These are phyloP conservation scores for Agastache rugosa DNA, from an alignment of 257 asterid species.

Conservation along the genomic window DNA sequence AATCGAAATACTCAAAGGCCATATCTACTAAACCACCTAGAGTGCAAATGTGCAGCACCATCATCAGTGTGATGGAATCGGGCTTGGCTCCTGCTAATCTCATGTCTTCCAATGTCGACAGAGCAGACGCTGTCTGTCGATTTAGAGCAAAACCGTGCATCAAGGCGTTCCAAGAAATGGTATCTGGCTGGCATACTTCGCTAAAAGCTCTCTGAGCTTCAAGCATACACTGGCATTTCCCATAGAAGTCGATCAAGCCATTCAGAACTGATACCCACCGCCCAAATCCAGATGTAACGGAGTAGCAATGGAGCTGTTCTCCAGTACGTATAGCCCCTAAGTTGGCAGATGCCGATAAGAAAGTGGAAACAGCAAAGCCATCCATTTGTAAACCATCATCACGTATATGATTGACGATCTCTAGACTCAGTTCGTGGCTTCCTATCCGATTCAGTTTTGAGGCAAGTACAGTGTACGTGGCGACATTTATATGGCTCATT, in stretches of 20 bases:
- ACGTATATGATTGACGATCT: slow-evolving; percentile 36
- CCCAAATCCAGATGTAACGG: slow-evolving; percentile 36
- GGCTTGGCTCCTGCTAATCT: slow-evolving; percentile 38
- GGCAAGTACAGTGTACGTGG: slow-evolving; percentile 40
- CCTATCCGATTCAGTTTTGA: slow-evolving; percentile 45
- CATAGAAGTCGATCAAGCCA: slow-evolving; percentile 44
- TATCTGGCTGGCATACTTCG: slow-evolving; percentile 37
- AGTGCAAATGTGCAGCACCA: slow-evolving; percentile 38
- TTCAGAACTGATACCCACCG: slow-evolving; percentile 36
- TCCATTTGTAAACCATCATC: slow-evolving; percentile 31
- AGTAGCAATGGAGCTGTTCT: slow-evolving; percentile 45
- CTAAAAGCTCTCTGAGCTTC: slow-evolving; percentile 42
- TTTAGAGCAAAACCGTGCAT: slow-evolving; percentile 39
- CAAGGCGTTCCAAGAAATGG: slow-evolving; percentile 43
- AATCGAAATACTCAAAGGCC: slow-evolving; percentile 42
- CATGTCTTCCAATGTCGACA: slow-evolving; percentile 43
- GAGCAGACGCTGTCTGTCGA: slow-evolving; percentile 26
- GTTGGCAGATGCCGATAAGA: slow-evolving; percentile 45
- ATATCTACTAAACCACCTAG: slow-evolving; percentile 41
- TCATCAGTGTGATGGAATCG: slow-evolving; percentile 39
- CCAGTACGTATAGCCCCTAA: slow-evolving; percentile 35
- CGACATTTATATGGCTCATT: slow-evolving; percentile 18
- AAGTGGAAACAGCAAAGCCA: slow-evolving; percentile 42
- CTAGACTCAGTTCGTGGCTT: slow-evolving; percentile 16
- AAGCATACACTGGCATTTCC: slow-evolving; percentile 32